These are phyloP conservation scores for Rhizopogon vinicolor DNA, from an alignment of 768 basidiomycete species.

Conservation along the genomic window DNA sequence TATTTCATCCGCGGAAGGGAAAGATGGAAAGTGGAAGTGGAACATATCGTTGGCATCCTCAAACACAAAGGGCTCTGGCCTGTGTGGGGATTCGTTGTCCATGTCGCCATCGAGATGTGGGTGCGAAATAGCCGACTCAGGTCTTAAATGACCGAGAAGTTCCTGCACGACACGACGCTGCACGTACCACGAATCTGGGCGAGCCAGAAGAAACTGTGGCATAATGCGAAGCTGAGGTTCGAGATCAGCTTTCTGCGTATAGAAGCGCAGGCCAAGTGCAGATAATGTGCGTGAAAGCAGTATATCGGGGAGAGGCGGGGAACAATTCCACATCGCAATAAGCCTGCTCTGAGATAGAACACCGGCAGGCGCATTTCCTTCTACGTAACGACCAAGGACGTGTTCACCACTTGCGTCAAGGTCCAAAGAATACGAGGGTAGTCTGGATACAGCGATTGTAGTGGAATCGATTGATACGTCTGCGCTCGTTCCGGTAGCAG, in stretches of 20 bases:
- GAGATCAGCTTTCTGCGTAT: neutral
- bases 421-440: conserved; percentile 13
- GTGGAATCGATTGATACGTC: conserved; percentile 6
- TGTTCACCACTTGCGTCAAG: conserved; percentile 9
- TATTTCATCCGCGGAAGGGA: conserved; percentile 10
- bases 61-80: conserved; percentile 31
- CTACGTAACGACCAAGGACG: conserved; percentile 15
- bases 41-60: conserved; percentile 72
- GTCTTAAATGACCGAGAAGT: conserved; percentile 13
- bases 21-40: conserved; percentile 43
- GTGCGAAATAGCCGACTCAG: conserved; percentile 44
- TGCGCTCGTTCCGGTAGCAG: conserved; percentile 6
- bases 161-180: conserved; percentile 10
- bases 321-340: conserved; percentile 26
- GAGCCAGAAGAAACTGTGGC: conserved; percentile 25
- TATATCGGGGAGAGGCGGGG: conserved; percentile 18
- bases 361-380: conserved; percentile 16
- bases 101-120: conserved; percentile 34
- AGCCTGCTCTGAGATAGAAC: conserved; percentile 18
- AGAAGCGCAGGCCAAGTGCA: conserved; percentile 22
- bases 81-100: conserved; percentile 29
- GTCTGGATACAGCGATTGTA: conserved; percentile 4
- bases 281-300: conserved; percentile 16
- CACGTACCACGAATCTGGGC: conserved; percentile 19
- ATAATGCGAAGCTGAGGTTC: conserved; percentile 6